Evolutionary conservation across 306 rosid genomes (phyloP), one percentile per base, ranked within the genome.

Genomic region (Arachis stenosperma): DNA sequence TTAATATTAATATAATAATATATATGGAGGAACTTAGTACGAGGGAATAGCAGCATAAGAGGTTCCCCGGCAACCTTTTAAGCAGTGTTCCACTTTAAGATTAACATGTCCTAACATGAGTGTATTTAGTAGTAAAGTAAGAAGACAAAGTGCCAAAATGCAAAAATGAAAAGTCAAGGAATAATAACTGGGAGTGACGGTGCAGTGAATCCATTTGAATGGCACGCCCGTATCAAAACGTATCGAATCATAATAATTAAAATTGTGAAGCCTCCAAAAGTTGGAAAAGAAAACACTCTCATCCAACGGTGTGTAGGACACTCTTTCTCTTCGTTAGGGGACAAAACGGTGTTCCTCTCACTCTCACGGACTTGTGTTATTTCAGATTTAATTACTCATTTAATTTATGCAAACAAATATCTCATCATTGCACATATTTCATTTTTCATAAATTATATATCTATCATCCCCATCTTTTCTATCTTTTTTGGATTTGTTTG

Each of bases 61-160:
- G 57, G 73, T 79, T 81, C 84, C 81, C 88, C 87, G 88, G 88
- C 92, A 85, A 75, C 66, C 79, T 83, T 83, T 79, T 67, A 67
- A 54, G 43, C 30, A 77, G 52, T 80, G 87, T 81, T 80, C 77
- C 81, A 43, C 33, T 82, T 65, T 30, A 13, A 50, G 69, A 58
- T 59, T 68, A 44, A 10, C 9, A 62, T 8, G 27, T 22, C 27
- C 27, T 22, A 22, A 22, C 27, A 22, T 22, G 27, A 22, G 27
- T 33, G 37, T 33, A 33, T 33, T 33, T 33, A 33, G 37, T 33
- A 33, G 37, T 33, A 33, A 33, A 33, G 37, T 33, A 33, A 17
- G 17, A 17, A 17, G 17, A 17, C 17, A 17, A 17, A 17, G 17
- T 17, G 0, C 17, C 17, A 17, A 17, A 17, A 17, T 17, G 17